Percentiles rank a stretch among this genome's conserved stretches.
These are phyloP conservation scores for Camellia japonica DNA, from an alignment of 148 eudicot species.

Conservation along the genomic window DNA sequence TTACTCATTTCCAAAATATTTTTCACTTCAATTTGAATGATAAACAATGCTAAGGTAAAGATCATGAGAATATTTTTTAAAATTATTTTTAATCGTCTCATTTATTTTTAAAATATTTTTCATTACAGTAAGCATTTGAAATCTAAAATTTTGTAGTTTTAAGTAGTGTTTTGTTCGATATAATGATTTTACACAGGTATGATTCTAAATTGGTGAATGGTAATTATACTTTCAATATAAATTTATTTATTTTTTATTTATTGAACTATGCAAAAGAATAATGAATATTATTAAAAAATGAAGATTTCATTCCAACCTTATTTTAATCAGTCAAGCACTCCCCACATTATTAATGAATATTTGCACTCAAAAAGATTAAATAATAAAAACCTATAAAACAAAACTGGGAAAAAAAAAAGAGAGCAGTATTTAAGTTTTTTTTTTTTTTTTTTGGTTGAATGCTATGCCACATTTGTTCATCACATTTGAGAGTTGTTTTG, in stretches of 20 bases:
- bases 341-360: background rate
- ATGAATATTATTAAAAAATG: too few relatives aligned
- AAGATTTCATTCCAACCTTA: background rate
- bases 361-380: too few relatives aligned
- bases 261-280: too few relatives aligned
- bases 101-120: too few relatives aligned
- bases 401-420: background rate
- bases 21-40: too few relatives aligned
- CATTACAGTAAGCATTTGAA: background rate
- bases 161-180: background rate
- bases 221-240: too few relatives aligned
- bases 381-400: too few relatives aligned
- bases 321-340: background rate
- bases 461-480: background rate
- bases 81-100: too few relatives aligned
- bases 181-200: too few relatives aligned
- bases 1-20: too few relatives aligned
- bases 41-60: background rate
- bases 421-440: background rate
- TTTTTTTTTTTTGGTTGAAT: too few relatives aligned
- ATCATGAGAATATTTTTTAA: background rate
- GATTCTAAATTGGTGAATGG: background rate
- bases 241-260: too few relatives aligned
- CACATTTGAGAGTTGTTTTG: background rate
- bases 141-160: background rate